Base-by-base conservation (phyloP, 495 filamentous ascomycete genomes). In the Tuber borchii region DNA sequence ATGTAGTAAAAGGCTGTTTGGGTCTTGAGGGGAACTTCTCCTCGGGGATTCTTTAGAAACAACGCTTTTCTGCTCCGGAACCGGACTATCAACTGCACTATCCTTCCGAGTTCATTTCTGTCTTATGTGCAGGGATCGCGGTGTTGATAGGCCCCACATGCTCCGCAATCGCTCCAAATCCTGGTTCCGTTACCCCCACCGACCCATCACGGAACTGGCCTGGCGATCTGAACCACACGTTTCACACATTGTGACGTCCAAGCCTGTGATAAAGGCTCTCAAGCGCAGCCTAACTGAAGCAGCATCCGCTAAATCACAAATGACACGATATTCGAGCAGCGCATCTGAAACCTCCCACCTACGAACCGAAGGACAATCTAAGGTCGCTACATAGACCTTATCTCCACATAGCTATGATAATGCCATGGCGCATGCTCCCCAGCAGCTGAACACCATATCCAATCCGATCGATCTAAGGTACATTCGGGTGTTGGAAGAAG, bases 171-270 rank as follows among this genome's bases (percentile, higher is more conserved):
- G 56, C 56, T 65, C 31, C 56, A 26, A 65, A 65, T 31, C 56
- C 56, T 26, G 56, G 56, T 10, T 31, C 56, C 56, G 56, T 31
- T 14, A 65, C 56, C 22, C 26, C 56, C 56, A 65, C 56, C 26
- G n/a, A 65, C 56, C 31, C 16, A 65, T 31, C 56, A 65, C 12
- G 12, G 26, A 65, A 65, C 31, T 65, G n/a, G 56, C 56, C 56
- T 22, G 45, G 56, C 56, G 56, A 65, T 65, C n/a, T 65, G 26
- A 65, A 65, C n/a, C 56, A 65, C 56, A 65, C 56, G 26, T 65
- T 65, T n/a, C 56, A 31, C 56, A 26, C n/a, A 65, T 65, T 65
- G 56, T 65, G 56, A 31, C 56, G n/a, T 31, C 56, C 56, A 26
- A 14, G 56, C 20, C 56, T 65, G 12, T 65, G 56, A 31, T 31